A percentile compares a stretch with the other conserved stretches of the same genome.
Evolutionary conservation across 148 eudicot genomes (phyloP).

Genomic region (Rhododendron simsii): DNA sequence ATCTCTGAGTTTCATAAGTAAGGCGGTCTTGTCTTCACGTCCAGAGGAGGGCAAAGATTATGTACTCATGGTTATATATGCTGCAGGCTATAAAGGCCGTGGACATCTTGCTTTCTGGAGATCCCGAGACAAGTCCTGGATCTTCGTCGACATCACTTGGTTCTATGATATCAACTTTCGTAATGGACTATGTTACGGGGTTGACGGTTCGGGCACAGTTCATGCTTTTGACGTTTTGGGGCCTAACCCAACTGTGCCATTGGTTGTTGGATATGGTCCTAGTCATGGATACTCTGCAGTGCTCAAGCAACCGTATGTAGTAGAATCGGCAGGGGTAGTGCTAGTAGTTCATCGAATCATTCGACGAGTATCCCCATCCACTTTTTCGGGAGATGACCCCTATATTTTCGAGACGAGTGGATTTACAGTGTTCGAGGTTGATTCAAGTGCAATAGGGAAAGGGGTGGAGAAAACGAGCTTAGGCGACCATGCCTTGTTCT

Average conservation of each 20-base stretch:
- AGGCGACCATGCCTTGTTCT: not conserved
- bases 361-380: not conserved
- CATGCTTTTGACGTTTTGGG: not conserved
- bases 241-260: not conserved
- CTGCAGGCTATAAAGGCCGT: rapidly evolving
- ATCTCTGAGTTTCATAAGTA: too few relatives aligned
- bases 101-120: too few relatives aligned
- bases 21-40: too few relatives aligned
- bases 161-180: not conserved
- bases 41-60: too few relatives aligned
- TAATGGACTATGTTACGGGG: not conserved
- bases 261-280: not conserved
- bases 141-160: rapidly evolving
- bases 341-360: not conserved
- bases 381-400: too few relatives aligned
- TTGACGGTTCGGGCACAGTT: rapidly evolving
- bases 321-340: not conserved
- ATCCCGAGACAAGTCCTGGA: not conserved
- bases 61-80: too few relatives aligned
- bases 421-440: not conserved
- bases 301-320: not conserved
- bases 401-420: not conserved
- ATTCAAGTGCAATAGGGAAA: not conserved
- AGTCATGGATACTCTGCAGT: rapidly evolving
- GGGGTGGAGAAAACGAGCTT: not conserved